Evolutionary conservation across 2,329 filamentous ascomycete species (phyloP).

Genomic region (Venturia oleaginea): DNA sequence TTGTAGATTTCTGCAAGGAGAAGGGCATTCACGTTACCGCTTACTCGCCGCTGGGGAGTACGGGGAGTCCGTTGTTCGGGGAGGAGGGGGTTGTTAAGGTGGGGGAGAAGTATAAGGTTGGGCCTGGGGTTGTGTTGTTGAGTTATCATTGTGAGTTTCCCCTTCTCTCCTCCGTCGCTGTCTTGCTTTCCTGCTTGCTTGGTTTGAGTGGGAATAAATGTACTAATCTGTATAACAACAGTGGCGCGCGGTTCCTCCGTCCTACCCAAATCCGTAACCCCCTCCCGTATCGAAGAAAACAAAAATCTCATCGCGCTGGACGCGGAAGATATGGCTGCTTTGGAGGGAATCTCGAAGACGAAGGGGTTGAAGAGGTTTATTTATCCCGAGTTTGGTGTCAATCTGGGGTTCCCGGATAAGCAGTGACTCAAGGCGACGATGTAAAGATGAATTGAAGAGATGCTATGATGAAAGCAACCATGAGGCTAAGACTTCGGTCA

Average conservation of each 20-base stretch:
- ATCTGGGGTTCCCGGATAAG: slow-evolving; percentile 42
- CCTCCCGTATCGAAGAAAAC: slow-evolving; percentile 61
- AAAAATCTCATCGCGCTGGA: slow-evolving; percentile 57
- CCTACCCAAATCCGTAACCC: slow-evolving; percentile 63
- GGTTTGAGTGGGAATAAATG: no score
- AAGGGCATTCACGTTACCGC: slow-evolving; percentile 66
- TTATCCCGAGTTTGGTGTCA: slow-evolving; percentile 41
- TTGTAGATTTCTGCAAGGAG: slow-evolving; percentile 57
- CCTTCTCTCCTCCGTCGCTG: background rate
- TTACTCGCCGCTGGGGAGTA: slow-evolving; percentile 48
- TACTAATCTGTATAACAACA: slow-evolving; percentile 25
- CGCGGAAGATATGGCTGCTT: slow-evolving; percentile 49
- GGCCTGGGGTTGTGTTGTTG: slow-evolving; percentile 50
- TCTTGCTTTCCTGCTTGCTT: background rate
- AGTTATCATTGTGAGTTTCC: slow-evolving; percentile 58
- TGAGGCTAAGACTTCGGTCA: no score
- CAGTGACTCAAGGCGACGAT: slow-evolving; percentile 24
- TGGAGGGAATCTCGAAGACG: slow-evolving; percentile 37
- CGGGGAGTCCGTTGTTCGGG: slow-evolving; percentile 37
- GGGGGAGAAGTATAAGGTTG: slow-evolving; percentile 41
- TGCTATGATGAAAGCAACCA: no score
- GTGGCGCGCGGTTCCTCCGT: slow-evolving; percentile 62
- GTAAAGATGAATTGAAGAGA: background rate
- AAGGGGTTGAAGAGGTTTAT: slow-evolving; percentile 39
- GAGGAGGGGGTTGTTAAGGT: slow-evolving; percentile 39